Evolutionary conservation across 495 filamentous ascomycete genomes (phyloP).

Genomic region (Chaetomium fimeti): DNA sequence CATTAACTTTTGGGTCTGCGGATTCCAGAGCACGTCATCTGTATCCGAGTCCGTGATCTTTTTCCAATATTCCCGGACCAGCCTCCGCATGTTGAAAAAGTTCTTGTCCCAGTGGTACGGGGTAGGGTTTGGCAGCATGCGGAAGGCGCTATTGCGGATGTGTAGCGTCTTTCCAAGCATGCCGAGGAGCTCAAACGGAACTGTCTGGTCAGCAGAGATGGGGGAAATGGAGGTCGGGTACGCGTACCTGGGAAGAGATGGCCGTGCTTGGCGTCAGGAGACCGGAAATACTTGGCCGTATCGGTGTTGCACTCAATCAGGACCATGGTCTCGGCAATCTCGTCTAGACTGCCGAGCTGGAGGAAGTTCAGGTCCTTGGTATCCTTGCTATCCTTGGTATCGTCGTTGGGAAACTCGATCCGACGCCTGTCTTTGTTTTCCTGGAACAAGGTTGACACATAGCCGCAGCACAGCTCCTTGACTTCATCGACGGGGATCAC

Average conservation of each 20-base stretch:
- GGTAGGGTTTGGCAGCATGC: conserved; percentile 52
- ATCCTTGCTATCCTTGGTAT: conserved; percentile 34
- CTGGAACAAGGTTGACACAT: conserved; percentile 47
- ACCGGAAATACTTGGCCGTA: conserved; percentile 42
- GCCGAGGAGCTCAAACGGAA: conserved; percentile 52
- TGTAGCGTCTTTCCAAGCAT: conserved; percentile 51
- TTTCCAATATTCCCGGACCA: conserved; percentile 37
- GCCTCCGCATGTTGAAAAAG: conserved; percentile 37
- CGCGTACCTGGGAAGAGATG: conserved; percentile 51
- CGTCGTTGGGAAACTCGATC: conserved; percentile 41
- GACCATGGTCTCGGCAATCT: conserved; percentile 48
- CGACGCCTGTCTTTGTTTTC: conserved; percentile 35
- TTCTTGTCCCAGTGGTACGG: conserved; percentile 47
- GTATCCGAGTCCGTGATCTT: conserved; percentile 25
- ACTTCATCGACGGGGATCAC: conserved; percentile 47
- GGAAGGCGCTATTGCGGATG: conserved; percentile 42
- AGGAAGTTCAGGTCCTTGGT: conserved; percentile 37
- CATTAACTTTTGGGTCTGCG: conserved; percentile 16
- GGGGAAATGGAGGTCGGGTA: neutral
- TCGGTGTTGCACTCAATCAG: conserved; percentile 45
- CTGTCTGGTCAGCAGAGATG: conserved; percentile 31
- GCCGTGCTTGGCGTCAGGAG: conserved; percentile 33
- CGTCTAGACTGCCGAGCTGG: conserved; percentile 39
- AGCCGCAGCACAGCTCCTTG: conserved; percentile 50
- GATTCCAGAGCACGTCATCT: conserved; percentile 10